Base-by-base conservation (phyloP, 1,139 yeast species). In the Kodamaea anthophila region DNA sequence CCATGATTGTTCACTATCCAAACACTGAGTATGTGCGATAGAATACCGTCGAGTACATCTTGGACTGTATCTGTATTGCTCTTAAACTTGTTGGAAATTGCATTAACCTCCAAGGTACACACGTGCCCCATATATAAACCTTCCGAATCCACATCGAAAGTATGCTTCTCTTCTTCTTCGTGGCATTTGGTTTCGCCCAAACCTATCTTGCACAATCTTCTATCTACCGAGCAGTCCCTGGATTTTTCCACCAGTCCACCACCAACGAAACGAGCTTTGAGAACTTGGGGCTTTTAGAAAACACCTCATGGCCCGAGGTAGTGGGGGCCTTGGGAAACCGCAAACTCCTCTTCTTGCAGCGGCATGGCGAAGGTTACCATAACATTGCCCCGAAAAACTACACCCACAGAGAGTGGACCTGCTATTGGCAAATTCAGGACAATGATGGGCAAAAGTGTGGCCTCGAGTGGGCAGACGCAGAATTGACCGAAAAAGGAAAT, bases 361-460 rank as follows among this genome's bases (percentile, higher is more conserved):
- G 70, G 38, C 70, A 64, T 34, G 68, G 66, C 5, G 59, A 62
- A 42, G 70, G 67, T 1, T 58, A 41, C 38, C 70, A 64, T 35
- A 64, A 64, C 33, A 47, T 53, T 13, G 66, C 60, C 0, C 52
- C 52, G 2, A 13, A 22, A 1, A 28, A 34, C 15, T 54, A 45
- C 29, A 28, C 38, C 18, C 13, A 30, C 3, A 30, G 37, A 0
- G 53, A 53, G 4, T 63, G 68, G 69, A 32, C 30, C 5, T 62
- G 70, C 36, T 46, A 47, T 30, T 60, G 59, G 55, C 56, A 55
- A 24, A 37, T 41, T 9, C 37, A 44, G 24, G 44, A 51, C 26
- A 68, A 69, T 4, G 49, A 55, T 33, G 58, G 50, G 5, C 13
- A 24, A n/a, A 16, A 18, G 10, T 24, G 27, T 12, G 46, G 45